Evolutionary conservation across 352 stramenopile genomes (phyloP).

Genomic region (Pythium brachiatum): DNA sequence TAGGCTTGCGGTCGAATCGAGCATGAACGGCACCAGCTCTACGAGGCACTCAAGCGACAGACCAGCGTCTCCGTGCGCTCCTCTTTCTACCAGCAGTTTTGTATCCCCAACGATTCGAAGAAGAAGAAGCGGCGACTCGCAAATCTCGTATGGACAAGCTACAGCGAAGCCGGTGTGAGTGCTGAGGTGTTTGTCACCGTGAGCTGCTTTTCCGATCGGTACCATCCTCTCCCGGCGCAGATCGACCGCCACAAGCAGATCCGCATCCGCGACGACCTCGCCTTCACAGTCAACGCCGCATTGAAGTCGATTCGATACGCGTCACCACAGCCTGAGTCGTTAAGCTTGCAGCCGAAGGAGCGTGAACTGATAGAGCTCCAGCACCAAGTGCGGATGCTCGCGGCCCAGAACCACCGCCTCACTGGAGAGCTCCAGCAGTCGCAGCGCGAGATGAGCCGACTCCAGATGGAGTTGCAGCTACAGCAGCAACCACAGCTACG

Average conservation of each 20-base stretch:
- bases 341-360: conserved; percentile 28
- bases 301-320: conserved; percentile 70
- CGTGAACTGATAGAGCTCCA: conserved; percentile 46
- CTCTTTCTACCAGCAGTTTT: conserved; percentile 68
- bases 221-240: conserved; percentile 46
- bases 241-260: conserved; percentile 76
- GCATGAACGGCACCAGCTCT: conserved; percentile 51
- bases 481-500: conserved; percentile 44
- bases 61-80: conserved; percentile 35
- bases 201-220: conserved; percentile 49
- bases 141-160: conserved; percentile 62
- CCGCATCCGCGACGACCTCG: conserved; percentile 68
- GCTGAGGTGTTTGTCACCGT: conserved; percentile 71
- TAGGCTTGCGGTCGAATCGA: conserved; percentile 56
- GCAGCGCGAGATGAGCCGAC: conserved; percentile 50
- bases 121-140: conserved; percentile 75
- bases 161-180: conserved; percentile 47
- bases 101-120: conserved; percentile 46
- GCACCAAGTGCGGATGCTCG: conserved; percentile 58
- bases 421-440: conserved; percentile 44
- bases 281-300: conserved; percentile 75
- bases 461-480: conserved; percentile 55
- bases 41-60: conserved; percentile 51
- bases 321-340: conserved; percentile 27
- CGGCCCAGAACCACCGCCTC: conserved; percentile 62